These are phyloP conservation scores for Yamadazyma spencermartinsiae DNA, from an alignment of 1,139 yeast genomes.

Conservation along the genomic window DNA sequence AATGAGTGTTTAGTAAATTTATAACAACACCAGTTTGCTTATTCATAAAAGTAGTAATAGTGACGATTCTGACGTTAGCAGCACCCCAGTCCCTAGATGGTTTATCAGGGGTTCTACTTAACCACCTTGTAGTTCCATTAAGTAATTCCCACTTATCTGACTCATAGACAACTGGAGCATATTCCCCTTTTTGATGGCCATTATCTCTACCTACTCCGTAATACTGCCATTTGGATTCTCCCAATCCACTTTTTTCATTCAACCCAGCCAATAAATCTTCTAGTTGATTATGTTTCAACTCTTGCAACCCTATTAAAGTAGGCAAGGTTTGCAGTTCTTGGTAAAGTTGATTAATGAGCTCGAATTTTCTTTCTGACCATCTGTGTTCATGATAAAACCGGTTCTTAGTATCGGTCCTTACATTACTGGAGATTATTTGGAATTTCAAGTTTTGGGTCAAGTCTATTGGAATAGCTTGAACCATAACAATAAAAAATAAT, in stretches of 20 bases:
- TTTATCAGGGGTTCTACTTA: constrained; percentile 38
- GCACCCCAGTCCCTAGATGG: constrained; percentile 47
- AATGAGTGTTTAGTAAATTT: constrained; percentile 43
- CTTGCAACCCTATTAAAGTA: constrained; percentile 31
- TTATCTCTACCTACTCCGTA: constrained; percentile 50
- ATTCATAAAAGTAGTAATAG: constrained; percentile 34
- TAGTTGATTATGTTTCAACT: constrained; percentile 27
- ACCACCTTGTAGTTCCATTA: constrained; percentile 43
- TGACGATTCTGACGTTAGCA: constrained; percentile 41
- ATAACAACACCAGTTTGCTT: constrained; percentile 22
- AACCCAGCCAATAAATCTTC: constrained; percentile 22
- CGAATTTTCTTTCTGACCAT: constrained; percentile 24
- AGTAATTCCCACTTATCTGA: constrained; percentile 28
- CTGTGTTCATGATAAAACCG: constrained; percentile 24
- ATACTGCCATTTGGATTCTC: constrained; percentile 29
- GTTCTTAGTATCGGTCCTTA: constrained; percentile 22
- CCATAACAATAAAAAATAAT: background rate
- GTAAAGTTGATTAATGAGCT: constrained; percentile 18
- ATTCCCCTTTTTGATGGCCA: constrained; percentile 43
- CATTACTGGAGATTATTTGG: constrained; percentile 21
- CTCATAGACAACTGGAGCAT: constrained; percentile 44
- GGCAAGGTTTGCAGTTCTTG: constrained; percentile 17
- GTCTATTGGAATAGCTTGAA: constrained; percentile 1
- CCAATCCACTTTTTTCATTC: constrained; percentile 15
- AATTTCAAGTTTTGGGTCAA: constrained; percentile 8